phyloP scores from a whole-genome alignment of 768 basidiomycete genomes.

The Suillus fuscotomentosus region DNA sequence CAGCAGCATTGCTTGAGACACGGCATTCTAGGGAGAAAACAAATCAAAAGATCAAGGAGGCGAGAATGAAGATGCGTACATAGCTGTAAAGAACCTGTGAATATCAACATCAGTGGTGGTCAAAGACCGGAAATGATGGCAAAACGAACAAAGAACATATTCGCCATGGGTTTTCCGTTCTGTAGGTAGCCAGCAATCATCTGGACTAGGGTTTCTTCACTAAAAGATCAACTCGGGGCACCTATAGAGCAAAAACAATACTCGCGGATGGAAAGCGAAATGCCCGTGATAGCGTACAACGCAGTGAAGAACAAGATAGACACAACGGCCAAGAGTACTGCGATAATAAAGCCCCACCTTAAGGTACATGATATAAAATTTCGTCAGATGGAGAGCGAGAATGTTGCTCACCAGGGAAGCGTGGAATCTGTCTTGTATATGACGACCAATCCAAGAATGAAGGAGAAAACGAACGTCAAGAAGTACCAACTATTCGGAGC shows the following conservation, averaged over 20 bases:
- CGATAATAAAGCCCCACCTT: conserved; percentile 51
- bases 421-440: conserved; percentile 53
- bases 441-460: conserved; percentile 52
- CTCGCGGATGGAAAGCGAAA: conserved; percentile 18
- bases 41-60: background rate
- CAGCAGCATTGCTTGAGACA: conserved; percentile 45
- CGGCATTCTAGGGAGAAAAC: background rate
- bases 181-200: conserved; percentile 38
- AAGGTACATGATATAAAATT: background rate
- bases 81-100: conserved; percentile 41
- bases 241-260: background rate
- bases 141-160: conserved; percentile 36
- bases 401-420: conserved; percentile 47
- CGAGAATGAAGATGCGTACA: background rate
- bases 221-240: background rate
- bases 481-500: conserved; percentile 34
- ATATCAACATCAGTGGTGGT: conserved; percentile 38
- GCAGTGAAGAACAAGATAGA: conserved; percentile 55
- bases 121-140: conserved; percentile 7
- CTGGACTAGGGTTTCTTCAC: conserved; percentile 28
- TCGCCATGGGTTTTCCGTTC: conserved; percentile 39
- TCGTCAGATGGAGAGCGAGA: background rate
- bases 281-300: conserved; percentile 49
- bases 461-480: conserved; percentile 24
- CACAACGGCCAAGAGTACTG: conserved; percentile 48